These are phyloP conservation scores for Mycosarcoma maydis DNA, from an alignment of 1,284 basidiomycete genomes.

Conservation along the genomic window DNA sequence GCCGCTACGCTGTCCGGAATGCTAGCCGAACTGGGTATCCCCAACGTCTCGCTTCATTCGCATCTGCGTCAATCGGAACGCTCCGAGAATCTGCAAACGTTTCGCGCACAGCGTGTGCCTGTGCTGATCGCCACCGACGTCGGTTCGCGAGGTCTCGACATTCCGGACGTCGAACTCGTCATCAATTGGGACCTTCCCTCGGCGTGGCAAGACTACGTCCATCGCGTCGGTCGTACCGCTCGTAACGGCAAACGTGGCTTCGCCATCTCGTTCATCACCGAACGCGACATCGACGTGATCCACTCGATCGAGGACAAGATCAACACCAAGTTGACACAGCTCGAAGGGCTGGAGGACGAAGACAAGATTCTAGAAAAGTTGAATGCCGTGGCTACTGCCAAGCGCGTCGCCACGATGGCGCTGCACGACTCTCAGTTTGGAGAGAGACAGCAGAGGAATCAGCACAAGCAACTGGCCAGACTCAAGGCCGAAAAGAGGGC, in stretches of 20 bases:
- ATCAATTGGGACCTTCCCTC: constrained; percentile 94
- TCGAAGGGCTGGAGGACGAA: constrained; percentile 72
- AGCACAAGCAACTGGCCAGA: constrained; percentile 71
- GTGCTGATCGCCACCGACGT: constrained; percentile 66
- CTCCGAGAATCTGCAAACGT: constrained; percentile 82
- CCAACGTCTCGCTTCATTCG: constrained; percentile 90
- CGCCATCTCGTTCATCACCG: constrained; percentile 93
- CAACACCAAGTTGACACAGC: constrained; percentile 70
- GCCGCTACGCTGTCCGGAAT: constrained; percentile 83
- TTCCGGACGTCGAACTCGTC: constrained; percentile 82
- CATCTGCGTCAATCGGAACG: constrained; percentile 89
- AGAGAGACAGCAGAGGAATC: constrained; percentile 82
- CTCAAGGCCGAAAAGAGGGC: constrained; percentile 33
- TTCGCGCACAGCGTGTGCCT: constrained; percentile 74
- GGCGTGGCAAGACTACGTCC: constrained; percentile 73
- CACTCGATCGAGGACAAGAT: constrained; percentile 86
- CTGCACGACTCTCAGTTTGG: constrained; percentile 91
- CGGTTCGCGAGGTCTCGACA: constrained; percentile 65
- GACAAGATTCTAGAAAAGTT: constrained; percentile 83
- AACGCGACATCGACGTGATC: constrained; percentile 87
- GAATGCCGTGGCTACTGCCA: constrained; percentile 88
- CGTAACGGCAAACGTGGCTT: constrained; percentile 89
- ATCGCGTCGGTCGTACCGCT: constrained; percentile 81
- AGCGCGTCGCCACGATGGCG: constrained; percentile 87
- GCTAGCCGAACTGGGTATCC: constrained; percentile 75